Evolutionary conservation across 352 stramenopile species (phyloP), one percentile per base, ranked within the genome.

Genomic region (Aphanomyces cochlioides): DNA sequence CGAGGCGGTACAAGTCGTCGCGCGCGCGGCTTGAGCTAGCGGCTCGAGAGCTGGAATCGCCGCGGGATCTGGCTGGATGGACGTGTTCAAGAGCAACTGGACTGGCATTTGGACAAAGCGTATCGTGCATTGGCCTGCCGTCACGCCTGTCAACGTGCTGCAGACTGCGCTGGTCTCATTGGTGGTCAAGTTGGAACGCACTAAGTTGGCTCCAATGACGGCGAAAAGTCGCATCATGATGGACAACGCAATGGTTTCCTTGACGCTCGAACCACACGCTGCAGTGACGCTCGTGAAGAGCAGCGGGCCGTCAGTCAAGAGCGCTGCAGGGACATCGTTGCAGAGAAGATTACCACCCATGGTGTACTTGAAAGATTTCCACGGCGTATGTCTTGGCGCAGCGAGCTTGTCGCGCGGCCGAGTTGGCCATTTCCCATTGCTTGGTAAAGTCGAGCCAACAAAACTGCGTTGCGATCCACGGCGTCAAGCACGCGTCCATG

Each of bases 401-500:
- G 28, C 28, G 28, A 28, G 28, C 28, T 28, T 28, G 28, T 2
- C 28, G 28, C 28, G 28, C 28, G 28, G 28, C 28, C 28, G 28
- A 28, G 28, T 28, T 28, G 28, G 28, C 28, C 28, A 28, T 28
- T 28, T 28, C 28, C 28, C 28, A 28, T 28, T 28, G 28, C 28
- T 53, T 53, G 45, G 45, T 53, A 15, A 53, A 53, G 13, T 53
- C 45, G 45, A 53, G n/a, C 45, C n/a, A 19, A n/a, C 13, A 15
- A 19, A 53, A 15, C n/a, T 53, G 45, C 45, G 45, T 53, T n/a
- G 45, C 45, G 45, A 53, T 53, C 45, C 45, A 53, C 45, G 45
- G 45, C 45, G 45, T 19, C 45, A 53, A 19, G 45, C 45, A 53
- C 45, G 45, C 45, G n/a, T 53, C 45, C 45, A 53, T 19, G 45